These are phyloP conservation scores for Petrea volubilis DNA, from an alignment of 257 asterid genomes.

Conservation along the genomic window DNA sequence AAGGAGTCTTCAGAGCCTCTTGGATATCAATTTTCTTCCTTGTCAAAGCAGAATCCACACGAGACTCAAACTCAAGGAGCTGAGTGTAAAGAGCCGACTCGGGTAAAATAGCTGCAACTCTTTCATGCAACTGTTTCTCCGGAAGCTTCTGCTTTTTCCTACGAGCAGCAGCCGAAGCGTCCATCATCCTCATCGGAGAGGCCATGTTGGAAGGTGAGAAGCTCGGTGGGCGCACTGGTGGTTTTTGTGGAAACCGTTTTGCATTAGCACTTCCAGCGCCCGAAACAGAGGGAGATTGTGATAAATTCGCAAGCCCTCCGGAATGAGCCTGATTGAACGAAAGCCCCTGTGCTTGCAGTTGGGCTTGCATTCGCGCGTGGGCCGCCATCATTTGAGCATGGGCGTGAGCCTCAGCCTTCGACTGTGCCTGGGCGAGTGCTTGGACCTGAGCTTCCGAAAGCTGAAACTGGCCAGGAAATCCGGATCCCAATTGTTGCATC, in stretches of 20 bases:
- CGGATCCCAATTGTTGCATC: conserved; percentile 71
- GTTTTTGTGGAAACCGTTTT: conserved; percentile 79
- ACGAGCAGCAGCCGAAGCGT: conserved; percentile 80
- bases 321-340: conserved; percentile 71
- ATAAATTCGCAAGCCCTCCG: conserved; percentile 54
- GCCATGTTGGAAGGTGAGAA: conserved; percentile 43
- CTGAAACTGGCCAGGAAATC: conserved; percentile 73
- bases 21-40: conserved; percentile 97
- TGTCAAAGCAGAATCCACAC: conserved; percentile 83
- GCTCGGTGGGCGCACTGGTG: conserved; percentile 87
- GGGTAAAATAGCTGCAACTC: conserved; percentile 92
- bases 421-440: conserved; percentile 81
- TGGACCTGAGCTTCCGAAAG: conserved; percentile 83
- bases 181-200: conserved; percentile 84
- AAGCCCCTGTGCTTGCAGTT: conserved; percentile 73
- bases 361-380: conserved; percentile 74
- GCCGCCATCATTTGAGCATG: conserved; percentile 58
- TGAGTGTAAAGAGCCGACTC: conserved; percentile 96
- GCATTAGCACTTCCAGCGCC: conserved; percentile 59
- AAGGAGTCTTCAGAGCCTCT: conserved; percentile 79
- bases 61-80: conserved; percentile 93
- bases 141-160: conserved; percentile 96
- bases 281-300: conserved; percentile 72
- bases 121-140: conserved; percentile 86
- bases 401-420: conserved; percentile 66